Evolutionary conservation across 345 rosid genomes (phyloP), one percentile per base, ranked within the genome.

Genomic region (Moricandia moricandioides): DNA sequence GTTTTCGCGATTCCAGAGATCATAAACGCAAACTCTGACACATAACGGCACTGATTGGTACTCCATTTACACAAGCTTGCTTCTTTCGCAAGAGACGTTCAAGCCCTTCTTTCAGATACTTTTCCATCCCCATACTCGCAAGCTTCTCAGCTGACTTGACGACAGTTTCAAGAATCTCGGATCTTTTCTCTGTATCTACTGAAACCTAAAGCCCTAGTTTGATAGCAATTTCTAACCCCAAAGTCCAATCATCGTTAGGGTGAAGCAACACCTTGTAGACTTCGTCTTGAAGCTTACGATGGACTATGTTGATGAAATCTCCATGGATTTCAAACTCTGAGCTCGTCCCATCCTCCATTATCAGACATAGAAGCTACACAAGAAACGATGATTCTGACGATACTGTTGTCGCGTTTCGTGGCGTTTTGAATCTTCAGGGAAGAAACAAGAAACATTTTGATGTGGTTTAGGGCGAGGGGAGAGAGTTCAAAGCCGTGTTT

Each of bases 381-480:
- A 26, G 62, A 72, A 7, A 72, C 69, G 24, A 71, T 49, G 24
- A 10, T 34, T 9, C 26, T n/a, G 0, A 62, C 1, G 34, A 4
- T 21, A 0, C 9, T 5, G 0, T 8, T 33, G 8, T 62, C 76
- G 9, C 1, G 6, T 21, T 16, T 12, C 2, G 2, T 51, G 18
- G 69, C 1, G 7, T 39, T 14, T 5, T 5, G 57, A 24, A 11
- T 5, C 1, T 0, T 49, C 13, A 65, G 62, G 45, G 33, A 65
- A 14, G 70, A 37, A 29, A 73, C 12, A 5, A 73, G 14, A 73
- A 65, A 21, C 0, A 33, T 56, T 21, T 73, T 64, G 52, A 72
- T 72, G 4, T 73, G 64, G n/a, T 29, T 0, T 8, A 65, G 71
- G 40, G 56, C 57, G 16, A 54, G 4, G 8, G 14, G 12, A 17